A percentile compares a stretch with the other conserved stretches of the same genome.
These are phyloP conservation scores for Yarrowia sp. DNA, from an alignment of 805 yeast genomes.

Conservation along the genomic window DNA sequence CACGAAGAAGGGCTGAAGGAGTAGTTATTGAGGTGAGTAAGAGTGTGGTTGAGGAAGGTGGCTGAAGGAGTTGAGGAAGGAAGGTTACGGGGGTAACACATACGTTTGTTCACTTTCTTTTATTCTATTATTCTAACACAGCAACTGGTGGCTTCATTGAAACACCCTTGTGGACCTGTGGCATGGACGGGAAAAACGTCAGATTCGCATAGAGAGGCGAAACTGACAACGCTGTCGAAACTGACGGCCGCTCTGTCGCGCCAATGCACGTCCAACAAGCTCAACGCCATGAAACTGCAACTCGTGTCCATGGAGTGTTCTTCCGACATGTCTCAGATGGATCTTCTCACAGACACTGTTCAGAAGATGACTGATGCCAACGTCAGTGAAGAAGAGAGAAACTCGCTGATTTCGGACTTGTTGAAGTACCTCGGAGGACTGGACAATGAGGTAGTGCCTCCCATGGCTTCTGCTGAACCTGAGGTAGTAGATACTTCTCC, in stretches of 20 bases:
- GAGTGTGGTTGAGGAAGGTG: not conserved
- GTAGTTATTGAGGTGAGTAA: conserved; percentile 24
- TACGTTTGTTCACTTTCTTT: too few species aligned
- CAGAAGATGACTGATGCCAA: conserved; percentile 28
- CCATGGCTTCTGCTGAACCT: not conserved
- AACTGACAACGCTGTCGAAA: conserved; percentile 24
- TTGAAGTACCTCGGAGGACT: conserved; percentile 26
- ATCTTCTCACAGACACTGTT: conserved; percentile 33
- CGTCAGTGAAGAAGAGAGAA: conserved; percentile 17
- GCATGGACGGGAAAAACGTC: conserved; percentile 17
- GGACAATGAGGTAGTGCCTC: not conserved
- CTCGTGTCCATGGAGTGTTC: conserved; percentile 37
- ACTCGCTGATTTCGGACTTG: conserved; percentile 14
- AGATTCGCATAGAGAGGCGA: conserved; percentile 21
- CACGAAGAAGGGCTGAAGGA: not conserved
- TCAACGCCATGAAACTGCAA: conserved; percentile 34
- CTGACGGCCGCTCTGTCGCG: conserved; percentile 29
- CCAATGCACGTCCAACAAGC: conserved; percentile 9
- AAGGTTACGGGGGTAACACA: too few species aligned
- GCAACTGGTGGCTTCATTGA: conserved; percentile 31
- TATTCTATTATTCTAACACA: conserved; percentile 34
- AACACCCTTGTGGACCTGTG: conserved; percentile 25
- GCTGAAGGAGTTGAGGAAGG: not conserved
- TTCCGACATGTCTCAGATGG: conserved; percentile 34
- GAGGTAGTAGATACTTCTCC: not conserved